phyloP scores from a whole-genome alignment of 2,329 filamentous ascomycete species.

The Calonectria multiphialidica region DNA sequence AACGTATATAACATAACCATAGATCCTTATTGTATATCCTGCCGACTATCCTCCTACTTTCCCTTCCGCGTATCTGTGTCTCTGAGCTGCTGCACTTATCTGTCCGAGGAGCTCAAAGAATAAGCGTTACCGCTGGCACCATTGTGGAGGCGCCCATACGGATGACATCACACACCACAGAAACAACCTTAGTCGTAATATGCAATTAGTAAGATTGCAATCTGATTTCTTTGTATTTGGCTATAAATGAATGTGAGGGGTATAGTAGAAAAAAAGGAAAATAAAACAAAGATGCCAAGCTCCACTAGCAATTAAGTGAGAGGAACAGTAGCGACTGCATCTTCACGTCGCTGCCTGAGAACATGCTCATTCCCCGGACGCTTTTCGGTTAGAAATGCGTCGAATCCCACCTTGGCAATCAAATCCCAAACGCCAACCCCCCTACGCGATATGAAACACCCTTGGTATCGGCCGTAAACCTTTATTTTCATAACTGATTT shows the following conservation, averaged over 20 bases:
- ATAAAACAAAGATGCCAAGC: slow-evolving; percentile 9
- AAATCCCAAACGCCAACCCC: slow-evolving; percentile 24
- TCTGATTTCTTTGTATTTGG: slow-evolving; percentile 12
- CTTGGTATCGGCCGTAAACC: slow-evolving; percentile 33
- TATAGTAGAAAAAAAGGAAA: slow-evolving; percentile 7
- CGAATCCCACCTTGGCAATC: background rate
- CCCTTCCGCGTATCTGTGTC: no score
- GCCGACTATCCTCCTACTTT: no score
- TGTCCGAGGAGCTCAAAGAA: no score
- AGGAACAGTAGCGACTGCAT: slow-evolving; percentile 29
- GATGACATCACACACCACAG: background rate
- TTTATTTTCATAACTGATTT: slow-evolving; percentile 13
- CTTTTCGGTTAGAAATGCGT: background rate
- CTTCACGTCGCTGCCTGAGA: slow-evolving; percentile 3
- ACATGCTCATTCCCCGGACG: background rate
- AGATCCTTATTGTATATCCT: no score
- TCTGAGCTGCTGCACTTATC: no score
- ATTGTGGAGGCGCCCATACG: no score
- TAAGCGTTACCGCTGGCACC: no score
- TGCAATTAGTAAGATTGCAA: background rate
- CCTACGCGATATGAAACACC: slow-evolving; percentile 26
- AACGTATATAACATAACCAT: no score
- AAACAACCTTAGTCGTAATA: background rate
- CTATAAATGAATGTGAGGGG: slow-evolving; percentile 19
- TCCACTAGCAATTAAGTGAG: slow-evolving; percentile 26